A percentile compares a stretch with the other conserved stretches of the same genome.
phyloP scores from a whole-genome alignment of 169 alveolate species.

The Plasmodium inui region DNA sequence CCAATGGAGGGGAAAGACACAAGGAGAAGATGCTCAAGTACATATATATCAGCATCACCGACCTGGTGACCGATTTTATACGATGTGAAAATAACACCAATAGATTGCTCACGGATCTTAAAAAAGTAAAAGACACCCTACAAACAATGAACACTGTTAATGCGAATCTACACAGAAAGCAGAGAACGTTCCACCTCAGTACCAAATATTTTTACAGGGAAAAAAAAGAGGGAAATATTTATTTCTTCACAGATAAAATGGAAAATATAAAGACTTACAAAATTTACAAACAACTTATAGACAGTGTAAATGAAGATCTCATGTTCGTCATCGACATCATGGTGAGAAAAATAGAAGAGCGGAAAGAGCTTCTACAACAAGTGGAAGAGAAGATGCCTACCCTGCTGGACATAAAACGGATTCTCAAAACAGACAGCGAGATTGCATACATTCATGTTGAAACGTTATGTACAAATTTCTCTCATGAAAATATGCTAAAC shows the following conservation, averaged over 20 bases:
- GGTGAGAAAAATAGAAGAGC: not conserved
- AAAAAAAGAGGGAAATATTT: constrained; percentile 10
- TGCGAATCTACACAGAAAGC: not conserved
- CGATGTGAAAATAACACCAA: constrained; percentile 28
- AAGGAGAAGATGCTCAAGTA: not conserved
- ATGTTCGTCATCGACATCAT: not conserved
- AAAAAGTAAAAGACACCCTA: not conserved
- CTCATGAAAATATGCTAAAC: constrained; percentile 20
- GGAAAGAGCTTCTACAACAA: not conserved
- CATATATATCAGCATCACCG: not conserved
- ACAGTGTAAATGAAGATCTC: not conserved
- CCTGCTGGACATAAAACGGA: not conserved
- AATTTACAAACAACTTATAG: constrained; percentile 14
- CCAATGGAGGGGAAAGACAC: not conserved
- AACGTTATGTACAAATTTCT: not conserved
- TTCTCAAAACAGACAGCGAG: not conserved
- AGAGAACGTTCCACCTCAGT: not conserved
- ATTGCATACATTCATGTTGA: not conserved
- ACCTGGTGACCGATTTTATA: not conserved
- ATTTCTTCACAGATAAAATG: constrained; percentile 7
- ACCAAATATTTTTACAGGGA: constrained; percentile 29
- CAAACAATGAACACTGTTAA: constrained; percentile 12
- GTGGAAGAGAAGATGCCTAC: not conserved
- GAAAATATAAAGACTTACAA: constrained; percentile 25
- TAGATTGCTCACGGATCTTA: not conserved